Base-by-base conservation (phyloP, 2,329 filamentous ascomycete genomes). In the Sodiomyces alkalinus region DNA sequence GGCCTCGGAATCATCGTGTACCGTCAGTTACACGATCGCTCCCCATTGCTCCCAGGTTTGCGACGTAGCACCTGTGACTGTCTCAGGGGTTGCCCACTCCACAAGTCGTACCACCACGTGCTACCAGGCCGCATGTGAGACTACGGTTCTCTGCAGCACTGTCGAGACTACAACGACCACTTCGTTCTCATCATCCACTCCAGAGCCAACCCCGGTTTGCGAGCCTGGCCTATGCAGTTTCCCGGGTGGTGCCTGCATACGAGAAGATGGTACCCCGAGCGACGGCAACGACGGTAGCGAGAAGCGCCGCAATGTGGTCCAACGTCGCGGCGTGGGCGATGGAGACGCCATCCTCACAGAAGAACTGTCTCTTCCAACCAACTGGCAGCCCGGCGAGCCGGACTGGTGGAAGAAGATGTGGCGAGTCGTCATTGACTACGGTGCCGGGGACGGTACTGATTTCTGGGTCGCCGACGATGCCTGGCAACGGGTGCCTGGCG, bases 331-430 rank as follows among this genome's bases (percentile, higher is more conserved):
- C n/a, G 3, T 26, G 26, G 15, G 15, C 5, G 25, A 31, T 28
- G 35, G 34, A 7, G 35, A 37, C 12, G 26, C 18, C 9, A 33
- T 37, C 13, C 17, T 35, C 22, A 19, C 22, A 4, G 20, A 27
- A 3, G 10, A 20, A 9, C 19, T 36, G 17, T 27, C 30, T 4
- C 14, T 13, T 4, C 35, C 35, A 2, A 26, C 27, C 5, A 33
- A 28, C 5, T 37, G 35, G 35, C 17, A 12, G 2, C 22, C n/a
- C 10, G 35, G 35, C 16, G 18, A 22, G 10, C 6, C 6, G 3
- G 31, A 33, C 15, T 37, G 35, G 33, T 37, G 35, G 35, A 31
- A 33, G 19, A 35, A 36, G 17, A 30, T 35, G 26, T 33, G 35
- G 18, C 30, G 28, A 14, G 12, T 35, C 6, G 28, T 18, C 7